phyloP scores from a whole-genome alignment of 768 basidiomycete species.

The Hygrocybe punicea region DNA sequence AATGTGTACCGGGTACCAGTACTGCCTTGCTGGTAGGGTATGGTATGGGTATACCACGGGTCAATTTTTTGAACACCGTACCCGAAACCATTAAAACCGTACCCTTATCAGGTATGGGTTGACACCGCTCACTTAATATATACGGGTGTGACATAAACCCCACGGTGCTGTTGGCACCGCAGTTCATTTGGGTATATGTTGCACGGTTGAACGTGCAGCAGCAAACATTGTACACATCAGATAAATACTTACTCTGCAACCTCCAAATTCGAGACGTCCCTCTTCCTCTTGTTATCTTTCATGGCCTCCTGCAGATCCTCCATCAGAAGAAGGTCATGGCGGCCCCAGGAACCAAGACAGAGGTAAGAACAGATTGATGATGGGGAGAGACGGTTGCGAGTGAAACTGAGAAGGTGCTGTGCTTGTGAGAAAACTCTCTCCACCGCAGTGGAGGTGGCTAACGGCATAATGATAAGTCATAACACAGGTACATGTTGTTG shows the following conservation, averaged over 20 bases:
- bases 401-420: slow-evolving; percentile 17
- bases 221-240: no score
- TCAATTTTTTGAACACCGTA: not conserved
- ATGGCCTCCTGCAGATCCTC: slow-evolving; percentile 3
- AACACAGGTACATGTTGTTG: not conserved
- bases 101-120: not conserved
- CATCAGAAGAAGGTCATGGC: slow-evolving; percentile 5
- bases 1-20: no score
- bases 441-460: slow-evolving; percentile 18
- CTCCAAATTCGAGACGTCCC: not conserved
- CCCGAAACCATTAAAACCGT: not conserved
- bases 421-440: slow-evolving; percentile 19
- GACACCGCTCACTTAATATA: not conserved
- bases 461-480: not conserved
- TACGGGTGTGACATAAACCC: not conserved
- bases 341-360: slow-evolving; percentile 19
- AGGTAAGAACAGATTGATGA: slow-evolving; percentile 13
- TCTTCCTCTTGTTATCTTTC: not conserved
- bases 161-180: not conserved
- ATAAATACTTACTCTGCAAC: not conserved
- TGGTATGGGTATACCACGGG: not conserved
- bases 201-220: not conserved
- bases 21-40: no score
- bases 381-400: slow-evolving; percentile 14
- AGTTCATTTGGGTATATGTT: not conserved